Evolutionary conservation across 1,139 yeast genomes (phyloP), one percentile per base, ranked within the genome.

Genomic region (Candida sojae): DNA sequence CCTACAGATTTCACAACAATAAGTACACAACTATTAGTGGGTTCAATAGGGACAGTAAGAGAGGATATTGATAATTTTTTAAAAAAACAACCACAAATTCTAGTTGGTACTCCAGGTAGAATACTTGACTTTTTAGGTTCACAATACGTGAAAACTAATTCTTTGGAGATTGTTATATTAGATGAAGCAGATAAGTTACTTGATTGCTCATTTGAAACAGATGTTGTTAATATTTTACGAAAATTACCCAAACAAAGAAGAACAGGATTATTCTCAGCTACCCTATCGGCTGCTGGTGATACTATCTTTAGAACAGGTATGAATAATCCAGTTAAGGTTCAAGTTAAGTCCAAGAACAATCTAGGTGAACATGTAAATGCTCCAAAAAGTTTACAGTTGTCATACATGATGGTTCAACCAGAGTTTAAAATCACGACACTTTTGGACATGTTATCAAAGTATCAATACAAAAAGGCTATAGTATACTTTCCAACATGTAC

Each of bases 41-140:
- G 99, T 1, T 91, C 97, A 2, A 69, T 84, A 40, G 79, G 79
- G 8, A 71, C 83, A 6, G 83, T 88, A 0, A 79, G 93, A 55
- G 92, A 88, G 48, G 98, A 93, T 64, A 60, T 88, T 32, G 83
- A 84, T 43, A 55, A 58, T 3, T 91, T 84, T 61, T 59, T 78
- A 23, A 70, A 72, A 9, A 60, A 70, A 2, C 73, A 71, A 52
- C 91, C 96, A 1, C 92, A 88, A 45, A 81, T 92, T 41, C 61
- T 95, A 35, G 84, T 95, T 21, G 97, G 96, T 1, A 93, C 99
- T 0, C 99, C 99, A 0, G 99, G 99, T 3, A 79, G 99, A 60
- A 64, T 90, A 37, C 66, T 86, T 25, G 97, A 93, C 53, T 85
- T 95, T 57, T 62, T 93, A 32, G 38, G 43, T n/a, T 67, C 80